Percentiles rank a stretch among this genome's conserved stretches.
Evolutionary conservation across 306 rosid species (phyloP).

Genomic region (Quercus variabilis): DNA sequence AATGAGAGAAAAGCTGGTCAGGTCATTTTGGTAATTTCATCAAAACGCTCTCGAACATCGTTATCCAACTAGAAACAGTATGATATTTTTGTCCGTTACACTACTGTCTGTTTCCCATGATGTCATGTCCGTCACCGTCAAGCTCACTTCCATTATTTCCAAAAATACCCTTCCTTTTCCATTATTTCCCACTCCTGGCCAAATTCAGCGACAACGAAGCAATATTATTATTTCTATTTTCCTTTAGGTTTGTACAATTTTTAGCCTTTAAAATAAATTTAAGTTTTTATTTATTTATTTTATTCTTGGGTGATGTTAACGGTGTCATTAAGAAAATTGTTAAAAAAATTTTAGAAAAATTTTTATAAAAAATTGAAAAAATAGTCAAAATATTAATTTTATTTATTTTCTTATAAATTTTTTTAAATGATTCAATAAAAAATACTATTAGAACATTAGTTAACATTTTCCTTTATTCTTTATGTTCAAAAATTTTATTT

Average conservation of each 20-base stretch:
- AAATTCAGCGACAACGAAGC: neutral
- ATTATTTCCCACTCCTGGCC: neutral
- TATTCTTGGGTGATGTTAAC: no score
- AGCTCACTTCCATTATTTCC: neutral
- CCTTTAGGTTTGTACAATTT: neutral
- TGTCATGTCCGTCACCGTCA: neutral
- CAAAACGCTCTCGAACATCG: neutral
- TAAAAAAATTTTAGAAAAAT: no score
- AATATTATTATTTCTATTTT: neutral
- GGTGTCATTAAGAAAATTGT: no score
- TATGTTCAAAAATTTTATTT: no score
- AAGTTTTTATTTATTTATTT: no score
- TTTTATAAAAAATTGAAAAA: no score
- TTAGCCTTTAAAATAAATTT: no score
- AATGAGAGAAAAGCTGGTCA: no score
- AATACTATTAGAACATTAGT: rapidly evolving
- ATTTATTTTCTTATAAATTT: no score
- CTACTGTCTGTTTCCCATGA: neutral
- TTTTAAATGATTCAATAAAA: no score
- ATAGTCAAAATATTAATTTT: no score
- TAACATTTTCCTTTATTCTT: no score
- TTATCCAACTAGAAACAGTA: neutral
- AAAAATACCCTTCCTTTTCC: conserved; percentile 8
- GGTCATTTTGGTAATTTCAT: neutral
- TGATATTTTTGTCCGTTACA: conserved; percentile 9